Conservation (phyloP, 768 basidiomycete species). For the Boletus rubropictus region DNA sequence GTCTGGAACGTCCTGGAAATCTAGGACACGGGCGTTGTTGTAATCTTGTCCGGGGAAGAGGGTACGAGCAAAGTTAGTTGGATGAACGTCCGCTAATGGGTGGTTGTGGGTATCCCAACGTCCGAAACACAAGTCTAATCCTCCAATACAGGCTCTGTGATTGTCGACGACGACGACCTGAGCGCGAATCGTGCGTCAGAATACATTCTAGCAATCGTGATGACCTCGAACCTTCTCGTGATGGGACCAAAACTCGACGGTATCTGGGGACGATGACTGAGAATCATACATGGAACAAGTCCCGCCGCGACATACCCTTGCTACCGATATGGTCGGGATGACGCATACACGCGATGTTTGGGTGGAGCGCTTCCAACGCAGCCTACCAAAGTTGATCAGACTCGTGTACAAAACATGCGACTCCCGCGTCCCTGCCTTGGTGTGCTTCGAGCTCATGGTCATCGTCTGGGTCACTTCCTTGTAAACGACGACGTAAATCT, state of each 20-base stretch:
- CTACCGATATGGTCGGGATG: slow-evolving; percentile 88
- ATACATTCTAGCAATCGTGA: not conserved
- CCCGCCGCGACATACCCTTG: slow-evolving; percentile 41
- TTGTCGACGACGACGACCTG: slow-evolving; percentile 82
- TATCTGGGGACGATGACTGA: slow-evolving; percentile 38
- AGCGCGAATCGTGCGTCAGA: not conserved
- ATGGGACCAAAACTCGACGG: slow-evolving; percentile 85
- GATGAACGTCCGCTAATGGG: slow-evolving; percentile 89
- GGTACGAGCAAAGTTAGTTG: slow-evolving; percentile 72
- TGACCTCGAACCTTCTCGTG: slow-evolving; percentile 62
- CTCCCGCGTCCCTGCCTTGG: slow-evolving; percentile 45
- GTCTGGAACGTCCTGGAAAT: slow-evolving; percentile 78
- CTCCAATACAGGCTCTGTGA: slow-evolving; percentile 81
- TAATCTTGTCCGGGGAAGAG: slow-evolving; percentile 94
- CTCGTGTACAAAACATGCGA: not conserved
- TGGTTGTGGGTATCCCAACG: slow-evolving; percentile 93
- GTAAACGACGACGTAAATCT: slow-evolving; percentile 87
- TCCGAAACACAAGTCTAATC: slow-evolving; percentile 93
- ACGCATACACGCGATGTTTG: slow-evolving; percentile 83
- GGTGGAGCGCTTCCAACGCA: slow-evolving; percentile 74
- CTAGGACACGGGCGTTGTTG: slow-evolving; percentile 82
- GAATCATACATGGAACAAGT: not conserved
- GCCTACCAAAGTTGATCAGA: slow-evolving; percentile 37
- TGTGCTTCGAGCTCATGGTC: slow-evolving; percentile 82
- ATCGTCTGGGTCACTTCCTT: slow-evolving; percentile 95